Evolutionary conservation across 2,329 filamentous ascomycete genomes (phyloP).

Genomic region (Aphanoascus verrucosus): DNA sequence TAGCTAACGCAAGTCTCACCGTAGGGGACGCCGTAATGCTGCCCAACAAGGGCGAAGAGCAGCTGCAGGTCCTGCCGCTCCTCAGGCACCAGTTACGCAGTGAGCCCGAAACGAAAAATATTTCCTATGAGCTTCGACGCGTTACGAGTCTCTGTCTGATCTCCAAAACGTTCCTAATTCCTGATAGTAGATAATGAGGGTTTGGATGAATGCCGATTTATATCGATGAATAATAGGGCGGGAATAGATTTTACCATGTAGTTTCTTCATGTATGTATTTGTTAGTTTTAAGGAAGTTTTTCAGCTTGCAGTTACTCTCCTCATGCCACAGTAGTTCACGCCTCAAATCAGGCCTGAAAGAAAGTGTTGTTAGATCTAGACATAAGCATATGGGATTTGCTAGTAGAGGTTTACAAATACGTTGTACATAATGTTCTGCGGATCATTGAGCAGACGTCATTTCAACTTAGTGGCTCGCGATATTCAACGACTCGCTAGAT

Average conservation of each 20-base stretch:
- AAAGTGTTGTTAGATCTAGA: background rate
- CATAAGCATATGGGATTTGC: background rate
- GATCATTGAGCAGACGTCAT: too few species aligned
- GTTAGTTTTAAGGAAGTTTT: slow-evolving; percentile 4
- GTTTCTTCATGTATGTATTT: slow-evolving; percentile 10
- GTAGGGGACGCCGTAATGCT: slow-evolving; percentile 19
- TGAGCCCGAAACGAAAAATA: slow-evolving; percentile 1
- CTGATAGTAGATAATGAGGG: slow-evolving; percentile 8
- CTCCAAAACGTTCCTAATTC: slow-evolving; percentile 1
- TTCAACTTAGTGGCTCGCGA: too few species aligned
- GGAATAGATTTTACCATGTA: slow-evolving; percentile 1
- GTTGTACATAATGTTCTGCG: too few species aligned
- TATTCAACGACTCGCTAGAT: too few species aligned
- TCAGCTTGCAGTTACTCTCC: background rate
- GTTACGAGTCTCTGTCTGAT: background rate
- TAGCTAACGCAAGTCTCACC: slow-evolving; percentile 5
- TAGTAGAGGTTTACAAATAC: too few species aligned
- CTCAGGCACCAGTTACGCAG: slow-evolving; percentile 8
- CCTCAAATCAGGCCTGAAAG: too few species aligned
- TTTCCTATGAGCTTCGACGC: background rate
- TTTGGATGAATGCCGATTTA: background rate
- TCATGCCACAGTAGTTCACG: too few species aligned
- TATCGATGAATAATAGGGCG: slow-evolving; percentile 4
- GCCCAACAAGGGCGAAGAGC: slow-evolving; percentile 5
- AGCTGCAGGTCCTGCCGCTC: slow-evolving; percentile 6